Evolutionary conservation across 2,329 filamentous ascomycete genomes (phyloP).

Genomic region (Achaetomium macrosporum): DNA sequence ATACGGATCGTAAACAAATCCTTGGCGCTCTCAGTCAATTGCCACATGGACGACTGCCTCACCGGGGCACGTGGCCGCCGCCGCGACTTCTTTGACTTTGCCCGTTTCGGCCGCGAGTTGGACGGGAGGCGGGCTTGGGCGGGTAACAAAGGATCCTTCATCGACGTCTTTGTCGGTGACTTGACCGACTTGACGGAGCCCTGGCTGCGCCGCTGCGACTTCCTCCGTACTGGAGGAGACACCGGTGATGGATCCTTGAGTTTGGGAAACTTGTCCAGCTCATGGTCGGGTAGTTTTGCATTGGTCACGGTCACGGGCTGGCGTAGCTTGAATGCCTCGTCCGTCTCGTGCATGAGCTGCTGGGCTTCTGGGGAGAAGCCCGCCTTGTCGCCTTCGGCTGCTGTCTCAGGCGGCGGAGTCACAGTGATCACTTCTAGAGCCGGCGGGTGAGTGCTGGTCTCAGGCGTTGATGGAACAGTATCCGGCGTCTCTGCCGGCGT

Average conservation of each 20-base stretch:
- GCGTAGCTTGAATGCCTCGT: conserved; percentile 45
- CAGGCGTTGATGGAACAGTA: neutral
- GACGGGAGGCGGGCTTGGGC: conserved; percentile 29
- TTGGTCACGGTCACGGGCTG: conserved; percentile 38
- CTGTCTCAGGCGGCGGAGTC: conserved; percentile 2
- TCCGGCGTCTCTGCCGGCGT: conserved; percentile 3
- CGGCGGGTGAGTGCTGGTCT: neutral
- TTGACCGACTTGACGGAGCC: conserved; percentile 23
- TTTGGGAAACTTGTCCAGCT: conserved; percentile 15
- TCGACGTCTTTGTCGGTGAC: conserved; percentile 22
- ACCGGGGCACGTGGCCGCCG: conserved; percentile 22
- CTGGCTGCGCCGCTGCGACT: conserved; percentile 23
- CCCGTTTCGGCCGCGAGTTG: conserved; percentile 34
- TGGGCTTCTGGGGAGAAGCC: conserved; percentile 34
- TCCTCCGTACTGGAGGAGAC: conserved; percentile 15
- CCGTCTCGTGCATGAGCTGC: conserved; percentile 44
- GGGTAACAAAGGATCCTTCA: conserved; percentile 19
- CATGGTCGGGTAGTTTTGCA: conserved; percentile 26
- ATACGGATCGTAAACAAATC: conserved; percentile 50
- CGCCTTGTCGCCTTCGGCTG: neutral
- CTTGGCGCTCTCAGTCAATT: conserved; percentile 51
- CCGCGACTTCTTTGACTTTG: conserved; percentile 36
- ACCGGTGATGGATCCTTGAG: conserved; percentile 7
- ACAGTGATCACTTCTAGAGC: conserved; percentile 5
- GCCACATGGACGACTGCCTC: conserved; percentile 42